Evolutionary conservation across 1,139 yeast species (phyloP).

Genomic region (Yamadazyma spencermartinsiae): DNA sequence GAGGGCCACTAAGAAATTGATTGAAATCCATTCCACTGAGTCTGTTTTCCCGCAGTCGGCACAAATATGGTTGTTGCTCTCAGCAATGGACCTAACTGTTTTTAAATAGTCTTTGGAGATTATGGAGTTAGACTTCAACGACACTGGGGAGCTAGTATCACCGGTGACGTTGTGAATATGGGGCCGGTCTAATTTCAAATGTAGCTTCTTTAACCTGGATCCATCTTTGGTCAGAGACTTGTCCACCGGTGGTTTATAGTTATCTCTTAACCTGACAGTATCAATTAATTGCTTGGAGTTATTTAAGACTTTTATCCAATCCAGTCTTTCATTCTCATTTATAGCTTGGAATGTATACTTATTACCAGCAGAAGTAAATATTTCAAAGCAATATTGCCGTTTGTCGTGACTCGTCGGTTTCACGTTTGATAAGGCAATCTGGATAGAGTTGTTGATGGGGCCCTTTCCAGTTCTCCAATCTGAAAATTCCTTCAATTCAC

Average conservation of each 20-base stretch:
- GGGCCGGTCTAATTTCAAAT: conserved; percentile 12
- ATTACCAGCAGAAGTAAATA: conserved; percentile 67
- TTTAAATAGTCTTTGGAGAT: conserved; percentile 33
- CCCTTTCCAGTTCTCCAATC: conserved; percentile 79
- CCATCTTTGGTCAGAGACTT: neutral
- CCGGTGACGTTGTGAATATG: conserved; percentile 2
- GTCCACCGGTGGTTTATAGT: neutral
- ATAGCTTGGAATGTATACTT: conserved; percentile 80
- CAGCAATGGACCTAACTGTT: conserved; percentile 45
- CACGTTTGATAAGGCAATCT: conserved; percentile 69
- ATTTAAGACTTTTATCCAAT: conserved; percentile 65
- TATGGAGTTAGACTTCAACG: conserved; percentile 27
- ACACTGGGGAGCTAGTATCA: conserved; percentile 29
- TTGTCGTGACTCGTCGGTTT: conserved; percentile 51
- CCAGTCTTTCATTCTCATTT: conserved; percentile 62
- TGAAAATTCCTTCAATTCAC: conserved; percentile 68
- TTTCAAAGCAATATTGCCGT: conserved; percentile 68
- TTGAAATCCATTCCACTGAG: conserved; percentile 85
- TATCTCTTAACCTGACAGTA: conserved; percentile 23
- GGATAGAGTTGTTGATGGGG: conserved; percentile 69
- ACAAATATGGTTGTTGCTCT: conserved; percentile 63
- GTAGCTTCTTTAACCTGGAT: conserved; percentile 9
- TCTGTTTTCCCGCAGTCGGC: conserved; percentile 74
- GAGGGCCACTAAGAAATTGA: conserved; percentile 68
- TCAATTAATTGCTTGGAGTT: conserved; percentile 49